Conservation (phyloP, 495 filamentous ascomycete species). For the Melanomma pulvis-pyrius region DNA sequence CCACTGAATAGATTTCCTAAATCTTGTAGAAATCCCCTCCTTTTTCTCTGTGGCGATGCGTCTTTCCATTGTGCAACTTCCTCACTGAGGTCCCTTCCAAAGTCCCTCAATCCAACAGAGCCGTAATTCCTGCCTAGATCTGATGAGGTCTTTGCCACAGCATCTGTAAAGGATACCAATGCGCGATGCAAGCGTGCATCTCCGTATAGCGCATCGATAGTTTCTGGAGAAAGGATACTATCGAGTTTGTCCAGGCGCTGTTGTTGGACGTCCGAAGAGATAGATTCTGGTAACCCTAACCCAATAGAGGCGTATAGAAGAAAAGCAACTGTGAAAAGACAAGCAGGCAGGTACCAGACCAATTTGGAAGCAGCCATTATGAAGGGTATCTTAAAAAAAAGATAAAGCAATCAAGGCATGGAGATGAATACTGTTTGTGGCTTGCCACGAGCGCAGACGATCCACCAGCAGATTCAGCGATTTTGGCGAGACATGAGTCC, state of each 20-base stretch:
- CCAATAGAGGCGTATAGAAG: neutral
- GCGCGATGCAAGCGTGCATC: constrained; percentile 11
- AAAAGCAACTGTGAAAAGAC: constrained; percentile 5
- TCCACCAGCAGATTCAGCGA: neutral
- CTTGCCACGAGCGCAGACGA: constrained; percentile 9
- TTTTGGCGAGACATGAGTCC: neutral
- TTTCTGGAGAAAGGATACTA: constrained; percentile 9
- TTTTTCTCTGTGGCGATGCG: neutral
- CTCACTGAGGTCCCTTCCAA: constrained; percentile 9
- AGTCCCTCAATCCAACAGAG: neutral
- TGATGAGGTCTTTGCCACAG: constrained; percentile 2
- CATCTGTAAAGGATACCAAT: constrained; percentile 7
- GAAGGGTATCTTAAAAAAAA: constrained; percentile 7
- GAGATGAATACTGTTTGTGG: constrained; percentile 6
- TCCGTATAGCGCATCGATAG: constrained; percentile 14
- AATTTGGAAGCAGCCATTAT: constrained; percentile 20
- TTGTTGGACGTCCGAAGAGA: neutral
- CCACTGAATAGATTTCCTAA: constrained; percentile 11
- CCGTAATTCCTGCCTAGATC: neutral
- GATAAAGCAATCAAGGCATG: neutral
- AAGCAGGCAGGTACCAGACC: constrained; percentile 18
- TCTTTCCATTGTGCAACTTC: neutral
- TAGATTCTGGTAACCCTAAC: constrained; percentile 3
- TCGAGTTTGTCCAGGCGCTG: neutral
- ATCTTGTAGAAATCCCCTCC: constrained; percentile 1